Conservation (phyloP, 257 asterid species). For the Ocimum tenuiflorum region DNA sequence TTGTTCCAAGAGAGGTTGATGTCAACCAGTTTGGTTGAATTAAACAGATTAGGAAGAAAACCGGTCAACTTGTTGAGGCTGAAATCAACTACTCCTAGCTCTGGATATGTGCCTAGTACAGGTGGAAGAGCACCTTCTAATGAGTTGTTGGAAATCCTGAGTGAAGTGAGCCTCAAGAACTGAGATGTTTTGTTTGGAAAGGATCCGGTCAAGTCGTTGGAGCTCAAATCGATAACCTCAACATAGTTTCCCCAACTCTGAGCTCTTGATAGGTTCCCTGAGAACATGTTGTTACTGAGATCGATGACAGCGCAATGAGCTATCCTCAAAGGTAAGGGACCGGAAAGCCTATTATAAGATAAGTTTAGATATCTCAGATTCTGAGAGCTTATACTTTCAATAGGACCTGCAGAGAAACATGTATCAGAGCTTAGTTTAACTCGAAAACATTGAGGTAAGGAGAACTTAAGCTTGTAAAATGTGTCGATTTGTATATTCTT, state of each 20-base stretch:
- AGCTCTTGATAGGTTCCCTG: constrained; percentile 61
- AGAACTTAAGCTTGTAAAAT: too few relatives aligned
- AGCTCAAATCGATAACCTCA: constrained; percentile 61
- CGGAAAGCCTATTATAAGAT: constrained; percentile 65
- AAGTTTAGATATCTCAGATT: constrained; percentile 58
- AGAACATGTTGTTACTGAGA: constrained; percentile 58
- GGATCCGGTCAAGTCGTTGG: constrained; percentile 51
- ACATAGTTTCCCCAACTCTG: constrained; percentile 75
- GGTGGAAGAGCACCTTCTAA: constrained; percentile 58
- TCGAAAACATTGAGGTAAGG: too few relatives aligned
- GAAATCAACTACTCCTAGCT: constrained; percentile 47
- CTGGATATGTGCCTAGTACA: constrained; percentile 53
- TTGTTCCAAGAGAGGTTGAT: constrained; percentile 63
- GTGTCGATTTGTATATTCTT: too few relatives aligned
- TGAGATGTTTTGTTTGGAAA: constrained; percentile 55
- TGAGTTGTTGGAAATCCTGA: constrained; percentile 73
- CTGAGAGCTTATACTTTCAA: constrained; percentile 46
- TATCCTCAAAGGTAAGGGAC: constrained; percentile 58
- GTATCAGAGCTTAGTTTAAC: constrained; percentile 1
- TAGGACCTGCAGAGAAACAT: constrained; percentile 54
- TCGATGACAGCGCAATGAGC: constrained; percentile 69
- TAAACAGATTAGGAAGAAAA: constrained; percentile 52
- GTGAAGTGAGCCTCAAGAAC: constrained; percentile 66
- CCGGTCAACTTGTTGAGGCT: constrained; percentile 60
- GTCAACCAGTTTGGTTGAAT: constrained; percentile 38